Base-by-base conservation (phyloP, 2,329 filamentous ascomycete species). In the Calonectria pteridis region DNA sequence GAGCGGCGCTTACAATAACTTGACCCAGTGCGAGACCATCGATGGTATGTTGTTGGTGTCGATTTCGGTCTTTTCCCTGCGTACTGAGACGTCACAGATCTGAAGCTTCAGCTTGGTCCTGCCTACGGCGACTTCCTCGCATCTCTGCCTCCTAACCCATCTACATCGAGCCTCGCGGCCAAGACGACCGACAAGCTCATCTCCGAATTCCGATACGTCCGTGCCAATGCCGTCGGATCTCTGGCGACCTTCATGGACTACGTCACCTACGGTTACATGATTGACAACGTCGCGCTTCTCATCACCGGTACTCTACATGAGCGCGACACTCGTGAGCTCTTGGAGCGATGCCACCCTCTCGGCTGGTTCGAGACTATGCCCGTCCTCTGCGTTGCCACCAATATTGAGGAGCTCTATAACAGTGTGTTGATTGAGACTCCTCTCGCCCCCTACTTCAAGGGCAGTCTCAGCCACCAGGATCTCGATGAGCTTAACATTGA, bases 281-380 rank as follows among this genome's bases (percentile, higher is more conserved):
- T 99, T 86, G 97, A 99, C 87, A 99, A 99, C 82, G 95, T 99
- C 67, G 97, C 97, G 49, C 93, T 99, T 50, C 92, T 99, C 82
- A 99, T 99, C 85, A 99, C 97, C 28, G 97, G 97, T 75, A 99
- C 97, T 16, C 91, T 99, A 35, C 97, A 99, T 86, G 97, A 99
- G 87, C 92, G 97, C 83, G 97, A 99, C 84, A 99, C 97, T 4
- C 93, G 96, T 73, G 97, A 99, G 87, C 91, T 99, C 76, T 88
- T 99, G 68, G 97, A 98, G 83, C 91, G 97, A 85, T 99, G 97
- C 86, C 97, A 99, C 81, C 97, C 97, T 9, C 91, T 99, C 10
- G 97, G 97, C 79, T 98, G 96, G 95, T 99, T 99, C 84, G 97
- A 99, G 89, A 98, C 97, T 11, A 95, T 99, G 93, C 97, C 97